These are phyloP conservation scores for Daedalea quercina DNA, from an alignment of 768 basidiomycete genomes.

Conservation along the genomic window DNA sequence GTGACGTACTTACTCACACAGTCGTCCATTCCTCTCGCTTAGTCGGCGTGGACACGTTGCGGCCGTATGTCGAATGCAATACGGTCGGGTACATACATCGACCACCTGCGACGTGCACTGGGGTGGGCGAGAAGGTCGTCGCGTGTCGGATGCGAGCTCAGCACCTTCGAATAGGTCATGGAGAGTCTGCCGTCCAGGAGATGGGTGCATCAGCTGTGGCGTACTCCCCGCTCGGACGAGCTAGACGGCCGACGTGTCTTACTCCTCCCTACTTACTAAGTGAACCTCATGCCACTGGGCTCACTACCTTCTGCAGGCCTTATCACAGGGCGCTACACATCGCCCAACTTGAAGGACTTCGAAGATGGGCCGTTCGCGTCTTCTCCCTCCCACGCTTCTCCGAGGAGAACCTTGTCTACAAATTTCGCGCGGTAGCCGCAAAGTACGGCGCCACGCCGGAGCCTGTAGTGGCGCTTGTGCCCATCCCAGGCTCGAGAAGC, in stretches of 20 bases:
- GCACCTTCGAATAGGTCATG: slow-evolving; percentile 37
- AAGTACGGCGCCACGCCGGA: slow-evolving; percentile 21
- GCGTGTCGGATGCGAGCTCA: slow-evolving; percentile 40
- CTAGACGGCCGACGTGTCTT: slow-evolving; percentile 20
- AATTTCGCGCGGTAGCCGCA: slow-evolving; percentile 14
- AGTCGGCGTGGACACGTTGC: not conserved
- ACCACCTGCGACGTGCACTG: slow-evolving; percentile 28
- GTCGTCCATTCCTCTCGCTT: not conserved
- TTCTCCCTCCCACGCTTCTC: slow-evolving; percentile 20
- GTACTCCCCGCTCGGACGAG: slow-evolving; percentile 32
- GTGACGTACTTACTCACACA: not conserved
- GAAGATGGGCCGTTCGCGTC: slow-evolving; percentile 22
- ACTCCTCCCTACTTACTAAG: too few species aligned
- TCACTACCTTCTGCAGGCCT: slow-evolving; percentile 18
- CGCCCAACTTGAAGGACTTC: slow-evolving; percentile 13
- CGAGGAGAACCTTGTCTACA: slow-evolving; percentile 17
- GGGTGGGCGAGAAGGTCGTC: slow-evolving; percentile 32
- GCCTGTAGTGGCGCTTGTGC: slow-evolving; percentile 26
- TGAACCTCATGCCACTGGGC: too few species aligned
- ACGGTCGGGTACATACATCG: slow-evolving; percentile 19
- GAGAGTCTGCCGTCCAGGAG: slow-evolving; percentile 35
- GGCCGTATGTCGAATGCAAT: slow-evolving; percentile 15
- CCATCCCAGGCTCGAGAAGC: slow-evolving; percentile 1
- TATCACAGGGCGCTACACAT: slow-evolving; percentile 1
- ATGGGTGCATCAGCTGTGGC: slow-evolving; percentile 40